These are phyloP conservation scores for Syzygium aqueum DNA, from an alignment of 345 rosid genomes.

Conservation along the genomic window DNA sequence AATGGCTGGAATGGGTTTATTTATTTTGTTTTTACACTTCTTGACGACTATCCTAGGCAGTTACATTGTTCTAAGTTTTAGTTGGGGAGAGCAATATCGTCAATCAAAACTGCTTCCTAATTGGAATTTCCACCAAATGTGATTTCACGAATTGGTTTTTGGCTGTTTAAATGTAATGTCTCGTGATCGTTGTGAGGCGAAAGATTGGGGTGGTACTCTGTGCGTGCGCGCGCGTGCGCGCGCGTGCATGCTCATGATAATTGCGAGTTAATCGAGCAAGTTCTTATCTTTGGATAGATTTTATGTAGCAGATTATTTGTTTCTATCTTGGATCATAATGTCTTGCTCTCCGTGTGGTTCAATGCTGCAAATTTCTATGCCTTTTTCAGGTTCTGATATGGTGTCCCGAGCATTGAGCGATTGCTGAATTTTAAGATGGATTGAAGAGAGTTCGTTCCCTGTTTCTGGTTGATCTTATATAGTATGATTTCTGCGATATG, in stretches of 20 bases:
- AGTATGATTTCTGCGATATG: constrained; percentile 60
- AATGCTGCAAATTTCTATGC: background rate
- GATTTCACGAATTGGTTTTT: background rate
- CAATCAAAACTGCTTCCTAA: background rate
- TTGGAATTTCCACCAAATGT: background rate
- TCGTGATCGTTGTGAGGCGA: background rate
- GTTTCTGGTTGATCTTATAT: constrained; percentile 19
- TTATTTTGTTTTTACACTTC: background rate
- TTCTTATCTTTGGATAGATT: background rate
- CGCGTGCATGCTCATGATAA: background rate
- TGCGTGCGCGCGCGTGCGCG: background rate
- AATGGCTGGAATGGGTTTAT: background rate
- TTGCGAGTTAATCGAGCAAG: background rate
- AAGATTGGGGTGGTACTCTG: background rate
- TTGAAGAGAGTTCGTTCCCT: constrained; percentile 5
- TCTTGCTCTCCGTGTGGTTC: background rate
- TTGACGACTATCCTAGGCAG: background rate
- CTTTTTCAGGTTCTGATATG: constrained; percentile 14
- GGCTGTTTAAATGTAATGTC: background rate
- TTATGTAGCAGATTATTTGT: background rate
- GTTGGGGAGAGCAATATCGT: background rate
- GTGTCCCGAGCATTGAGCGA: background rate
- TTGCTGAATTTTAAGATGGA: constrained; percentile 1
- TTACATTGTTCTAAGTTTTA: background rate
- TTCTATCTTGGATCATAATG: background rate